Conservation (phyloP, 2,329 filamentous ascomycete species). For the Aspergillus persii region DNA sequence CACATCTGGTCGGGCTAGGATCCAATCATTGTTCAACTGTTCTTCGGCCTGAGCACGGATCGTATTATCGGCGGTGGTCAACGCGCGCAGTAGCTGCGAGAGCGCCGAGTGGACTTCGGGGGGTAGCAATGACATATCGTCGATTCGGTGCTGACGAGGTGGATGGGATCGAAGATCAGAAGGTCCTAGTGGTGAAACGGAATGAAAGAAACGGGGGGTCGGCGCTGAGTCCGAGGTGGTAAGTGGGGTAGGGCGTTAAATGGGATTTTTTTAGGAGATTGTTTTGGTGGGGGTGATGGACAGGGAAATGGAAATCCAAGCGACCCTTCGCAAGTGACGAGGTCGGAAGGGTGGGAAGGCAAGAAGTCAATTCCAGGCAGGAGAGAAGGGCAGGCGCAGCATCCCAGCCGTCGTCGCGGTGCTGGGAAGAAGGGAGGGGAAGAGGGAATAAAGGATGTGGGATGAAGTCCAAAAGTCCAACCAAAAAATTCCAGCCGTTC, state of each 20-base stretch:
- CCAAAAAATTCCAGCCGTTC: constrained; percentile 14
- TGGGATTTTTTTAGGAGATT: constrained; percentile 19
- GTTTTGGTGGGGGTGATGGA: constrained; percentile 21
- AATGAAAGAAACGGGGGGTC: constrained; percentile 11
- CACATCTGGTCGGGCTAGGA: constrained; percentile 73
- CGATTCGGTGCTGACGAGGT: constrained; percentile 22
- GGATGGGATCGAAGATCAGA: constrained; percentile 5
- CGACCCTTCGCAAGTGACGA: background rate
- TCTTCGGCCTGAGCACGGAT: constrained; percentile 85
- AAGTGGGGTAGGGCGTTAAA: constrained; percentile 13
- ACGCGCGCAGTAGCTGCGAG: constrained; percentile 77
- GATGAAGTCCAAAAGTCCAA: constrained; percentile 8
- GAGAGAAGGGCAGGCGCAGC: constrained; percentile 24
- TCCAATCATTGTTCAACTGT: constrained; percentile 88
- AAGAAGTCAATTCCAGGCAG: constrained; percentile 10
- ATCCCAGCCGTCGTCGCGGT: constrained; percentile 18
- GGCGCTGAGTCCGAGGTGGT: constrained; percentile 15
- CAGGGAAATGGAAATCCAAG: background rate
- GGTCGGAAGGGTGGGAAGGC: background rate
- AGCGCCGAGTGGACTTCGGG: constrained; percentile 82
- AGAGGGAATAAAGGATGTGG: constrained; percentile 3
- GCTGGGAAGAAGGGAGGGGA: constrained; percentile 13
- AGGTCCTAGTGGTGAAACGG: constrained; percentile 16
- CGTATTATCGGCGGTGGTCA: constrained; percentile 86
- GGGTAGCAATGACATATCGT: constrained; percentile 78